A percentile compares a stretch with the other conserved stretches of the same genome.
These are phyloP conservation scores for Ceratocystis harringtonii DNA, from an alignment of 2,329 filamentous ascomycete genomes.

Conservation along the genomic window DNA sequence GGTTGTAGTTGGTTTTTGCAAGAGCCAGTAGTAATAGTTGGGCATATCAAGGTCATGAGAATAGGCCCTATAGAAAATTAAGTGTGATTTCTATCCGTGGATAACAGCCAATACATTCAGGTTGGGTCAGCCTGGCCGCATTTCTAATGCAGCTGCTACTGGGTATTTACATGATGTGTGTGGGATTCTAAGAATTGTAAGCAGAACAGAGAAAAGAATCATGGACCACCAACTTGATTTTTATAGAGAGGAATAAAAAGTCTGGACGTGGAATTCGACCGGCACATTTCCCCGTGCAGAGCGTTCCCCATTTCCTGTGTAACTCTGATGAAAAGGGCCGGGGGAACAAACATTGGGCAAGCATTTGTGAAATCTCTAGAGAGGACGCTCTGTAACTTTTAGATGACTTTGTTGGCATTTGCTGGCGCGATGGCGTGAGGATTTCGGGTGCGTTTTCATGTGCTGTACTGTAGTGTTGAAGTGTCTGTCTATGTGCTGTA, in stretches of 20 bases:
- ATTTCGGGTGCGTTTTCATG: not conserved
- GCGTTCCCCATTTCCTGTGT: not conserved
- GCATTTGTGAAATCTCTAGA: not conserved
- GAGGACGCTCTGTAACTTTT: not conserved
- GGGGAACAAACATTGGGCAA: not conserved
- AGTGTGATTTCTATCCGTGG: too few relatives aligned
- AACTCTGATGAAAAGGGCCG: not conserved
- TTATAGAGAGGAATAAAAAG: not conserved
- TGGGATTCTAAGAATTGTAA: not conserved
- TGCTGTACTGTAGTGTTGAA: not conserved
- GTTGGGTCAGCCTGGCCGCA: not conserved
- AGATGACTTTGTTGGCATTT: not conserved
- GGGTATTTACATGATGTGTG: too few relatives aligned
- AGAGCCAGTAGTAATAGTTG: too few relatives aligned
- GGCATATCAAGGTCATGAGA: too few relatives aligned
- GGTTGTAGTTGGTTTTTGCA: too few relatives aligned
- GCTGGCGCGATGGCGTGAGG: not conserved
- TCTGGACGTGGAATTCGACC: not conserved
- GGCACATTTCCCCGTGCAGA: not conserved
- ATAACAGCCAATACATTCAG: too few relatives aligned
- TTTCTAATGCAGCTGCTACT: not conserved
- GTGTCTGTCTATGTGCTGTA: not conserved
- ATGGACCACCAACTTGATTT: not conserved
- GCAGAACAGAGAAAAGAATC: not conserved
- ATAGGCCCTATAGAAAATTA: too few relatives aligned